A percentile compares a stretch with the other conserved stretches of the same genome.
These are phyloP conservation scores for Tricladium varicosporioides DNA, from an alignment of 2,329 filamentous ascomycete species.

Conservation along the genomic window DNA sequence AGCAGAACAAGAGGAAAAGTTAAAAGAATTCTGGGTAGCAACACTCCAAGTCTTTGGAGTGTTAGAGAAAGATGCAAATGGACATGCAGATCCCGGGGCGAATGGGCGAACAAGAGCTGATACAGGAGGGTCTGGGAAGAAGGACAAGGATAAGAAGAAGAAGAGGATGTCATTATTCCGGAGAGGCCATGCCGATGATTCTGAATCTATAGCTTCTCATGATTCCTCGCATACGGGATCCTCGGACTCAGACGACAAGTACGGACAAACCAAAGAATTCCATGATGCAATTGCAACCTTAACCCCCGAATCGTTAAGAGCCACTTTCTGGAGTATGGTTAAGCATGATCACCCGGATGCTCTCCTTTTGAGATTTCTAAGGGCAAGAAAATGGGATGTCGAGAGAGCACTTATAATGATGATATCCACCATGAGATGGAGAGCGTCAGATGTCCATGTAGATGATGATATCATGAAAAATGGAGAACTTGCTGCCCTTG, in stretches of 20 bases:
- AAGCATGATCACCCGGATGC: constrained; percentile 95
- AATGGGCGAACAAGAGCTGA: constrained; percentile 25
- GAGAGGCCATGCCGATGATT: constrained; percentile 55
- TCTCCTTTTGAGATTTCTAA: constrained; percentile 75
- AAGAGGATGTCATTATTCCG: constrained; percentile 70
- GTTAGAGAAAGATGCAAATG: constrained; percentile 36
- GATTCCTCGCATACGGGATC: constrained; percentile 29
- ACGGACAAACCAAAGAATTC: constrained; percentile 85
- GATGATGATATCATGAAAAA: constrained; percentile 82
- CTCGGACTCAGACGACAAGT: constrained; percentile 73
- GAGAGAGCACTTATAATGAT: constrained; percentile 93
- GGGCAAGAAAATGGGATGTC: constrained; percentile 94
- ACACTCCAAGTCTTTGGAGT: constrained; percentile 76
- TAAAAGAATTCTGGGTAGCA: constrained; percentile 81
- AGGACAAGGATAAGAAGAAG: constrained; percentile 64
- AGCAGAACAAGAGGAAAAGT: constrained; percentile 81
- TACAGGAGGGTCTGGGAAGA: constrained; percentile 18
- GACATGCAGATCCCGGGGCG: constrained; percentile 19
- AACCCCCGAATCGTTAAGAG: constrained; percentile 74
- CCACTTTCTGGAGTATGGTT: constrained; percentile 87
- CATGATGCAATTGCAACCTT: constrained; percentile 75
- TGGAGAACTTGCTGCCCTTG: constrained; percentile 68
- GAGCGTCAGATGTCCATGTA: constrained; percentile 76
- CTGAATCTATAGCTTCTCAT: constrained; percentile 38
- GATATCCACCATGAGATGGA: constrained; percentile 92